These are phyloP conservation scores for Salix brachista DNA, from an alignment of 345 rosid genomes.

Conservation along the genomic window DNA sequence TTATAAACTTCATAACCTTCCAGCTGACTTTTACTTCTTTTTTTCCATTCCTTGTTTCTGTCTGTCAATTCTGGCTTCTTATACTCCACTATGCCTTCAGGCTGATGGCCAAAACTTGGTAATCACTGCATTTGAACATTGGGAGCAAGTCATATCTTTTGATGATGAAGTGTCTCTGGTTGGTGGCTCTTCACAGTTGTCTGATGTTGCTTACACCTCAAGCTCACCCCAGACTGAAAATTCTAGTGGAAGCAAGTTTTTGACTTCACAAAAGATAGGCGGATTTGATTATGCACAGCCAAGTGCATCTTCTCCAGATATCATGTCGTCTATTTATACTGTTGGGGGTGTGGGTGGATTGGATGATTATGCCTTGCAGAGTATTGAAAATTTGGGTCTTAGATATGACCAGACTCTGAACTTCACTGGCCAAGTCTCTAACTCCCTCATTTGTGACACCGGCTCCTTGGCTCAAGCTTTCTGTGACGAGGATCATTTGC, in stretches of 20 bases:
- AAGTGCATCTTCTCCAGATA: constrained; percentile 53
- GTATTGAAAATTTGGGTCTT: constrained; percentile 53
- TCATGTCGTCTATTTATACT: constrained; percentile 61
- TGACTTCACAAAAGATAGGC: constrained; percentile 40
- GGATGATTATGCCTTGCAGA: constrained; percentile 53
- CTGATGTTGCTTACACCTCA: constrained; percentile 30
- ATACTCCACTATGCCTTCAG: constrained; percentile 34
- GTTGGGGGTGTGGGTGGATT: constrained; percentile 45
- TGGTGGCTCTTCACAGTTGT: constrained; percentile 36
- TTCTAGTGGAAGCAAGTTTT: constrained; percentile 34
- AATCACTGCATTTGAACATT: constrained; percentile 59
- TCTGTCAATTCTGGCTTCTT: constrained; percentile 19
- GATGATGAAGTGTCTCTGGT: constrained; percentile 57
- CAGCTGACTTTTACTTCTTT: neutral
- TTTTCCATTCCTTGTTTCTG: neutral
- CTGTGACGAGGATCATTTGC: constrained; percentile 68
- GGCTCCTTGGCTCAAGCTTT: constrained; percentile 49
- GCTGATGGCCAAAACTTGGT: constrained; percentile 65
- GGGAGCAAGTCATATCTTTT: constrained; percentile 55
- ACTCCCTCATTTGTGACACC: constrained; percentile 48
- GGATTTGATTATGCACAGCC: constrained; percentile 61
- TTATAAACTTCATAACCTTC: neutral
- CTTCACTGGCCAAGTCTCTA: constrained; percentile 43
- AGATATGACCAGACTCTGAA: constrained; percentile 47
- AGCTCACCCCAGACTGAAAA: constrained; percentile 40